Evolutionary conservation across 2,329 filamentous ascomycete genomes (phyloP), one percentile per base, ranked within the genome.

Genomic region (Metarhizium humberi): DNA sequence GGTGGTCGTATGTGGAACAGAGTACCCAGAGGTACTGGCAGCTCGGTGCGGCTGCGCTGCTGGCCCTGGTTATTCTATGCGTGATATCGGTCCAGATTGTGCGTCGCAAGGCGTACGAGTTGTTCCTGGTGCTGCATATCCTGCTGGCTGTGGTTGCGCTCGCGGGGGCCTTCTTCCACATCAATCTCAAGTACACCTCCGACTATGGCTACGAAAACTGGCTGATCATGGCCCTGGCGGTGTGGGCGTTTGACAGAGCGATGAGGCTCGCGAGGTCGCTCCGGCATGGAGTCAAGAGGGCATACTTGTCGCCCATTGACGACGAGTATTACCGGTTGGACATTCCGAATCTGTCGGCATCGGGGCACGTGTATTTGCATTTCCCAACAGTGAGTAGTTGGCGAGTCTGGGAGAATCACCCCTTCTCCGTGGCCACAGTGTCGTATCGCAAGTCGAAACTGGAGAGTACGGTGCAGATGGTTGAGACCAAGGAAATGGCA

Each of bases 101-200:
- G 16, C 67, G 74, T 13, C 64, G 61, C 30, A 63, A 57, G 48
- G 59, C 61, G 8, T 76, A 74, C 62, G 73, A 76, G 63, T 29
- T 73, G 2, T 78, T 79, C 60, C 62, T 78, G 2, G 57, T 69
- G n/a, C 56, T 63, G 10, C 75, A 78, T 53, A 68, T 78, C 36
- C 56, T 70, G 2, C 50, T 77, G 1, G 65, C 73, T 0, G 64
- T 73, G 10, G 56, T 78, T 3, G 60, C 69, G 10, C 53, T 79
- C 4, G 66, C 71, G 2, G 75, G 73, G 8, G 71, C 65, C 43
- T 76, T 67, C 62, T 72, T 69, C 40, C 75, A 78, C 58, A 69
- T 75, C 52, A 61, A 66, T 4, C 55, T 62, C 11, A 60, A 63
- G 1, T 75, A 71, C 56, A 57, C 59, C 4, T 63, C 69, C 51